phyloP scores from a whole-genome alignment of 148 eudicot genomes.

The Rhododendron ovatum region DNA sequence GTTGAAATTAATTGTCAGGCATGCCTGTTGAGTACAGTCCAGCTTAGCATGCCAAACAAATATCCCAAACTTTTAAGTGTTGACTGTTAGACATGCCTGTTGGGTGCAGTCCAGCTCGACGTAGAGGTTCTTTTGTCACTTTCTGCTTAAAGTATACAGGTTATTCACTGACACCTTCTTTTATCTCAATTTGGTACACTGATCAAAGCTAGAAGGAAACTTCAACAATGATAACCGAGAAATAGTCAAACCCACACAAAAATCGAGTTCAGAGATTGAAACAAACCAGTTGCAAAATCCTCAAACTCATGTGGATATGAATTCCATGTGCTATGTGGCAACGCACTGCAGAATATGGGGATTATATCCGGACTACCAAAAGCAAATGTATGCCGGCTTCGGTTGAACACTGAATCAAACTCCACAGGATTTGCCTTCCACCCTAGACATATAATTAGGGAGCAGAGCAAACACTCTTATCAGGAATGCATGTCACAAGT shows the following conservation, averaged over 20 bases:
- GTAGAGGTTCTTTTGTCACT: not conserved
- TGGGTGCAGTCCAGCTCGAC: not conserved
- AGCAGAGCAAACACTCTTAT: not conserved
- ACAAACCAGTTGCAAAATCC: conserved; percentile 91
- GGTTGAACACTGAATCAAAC: conserved; percentile 93
- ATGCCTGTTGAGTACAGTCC: not conserved
- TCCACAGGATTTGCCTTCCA: conserved; percentile 99
- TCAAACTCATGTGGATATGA: conserved; percentile 92
- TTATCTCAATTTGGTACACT: not conserved
- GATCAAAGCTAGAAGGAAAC: not conserved
- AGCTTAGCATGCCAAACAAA: not conserved
- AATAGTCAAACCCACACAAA: not conserved
- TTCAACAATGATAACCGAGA: not conserved
- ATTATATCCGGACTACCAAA: conserved; percentile 96
- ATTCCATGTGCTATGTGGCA: conserved; percentile 89
- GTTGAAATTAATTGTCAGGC: not conserved
- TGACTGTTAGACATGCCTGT: not conserved
- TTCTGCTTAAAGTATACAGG: not conserved
- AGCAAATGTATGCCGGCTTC: conserved; percentile 77
- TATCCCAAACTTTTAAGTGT: not conserved
- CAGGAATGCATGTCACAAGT: not conserved
- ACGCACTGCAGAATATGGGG: conserved; percentile 84
- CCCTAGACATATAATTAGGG: conserved; percentile 34
- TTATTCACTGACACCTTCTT: not conserved
- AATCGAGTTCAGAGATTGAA: conserved; percentile 14